Conservation (phyloP, 257 asterid genomes). For the Solanum etuberosum region DNA sequence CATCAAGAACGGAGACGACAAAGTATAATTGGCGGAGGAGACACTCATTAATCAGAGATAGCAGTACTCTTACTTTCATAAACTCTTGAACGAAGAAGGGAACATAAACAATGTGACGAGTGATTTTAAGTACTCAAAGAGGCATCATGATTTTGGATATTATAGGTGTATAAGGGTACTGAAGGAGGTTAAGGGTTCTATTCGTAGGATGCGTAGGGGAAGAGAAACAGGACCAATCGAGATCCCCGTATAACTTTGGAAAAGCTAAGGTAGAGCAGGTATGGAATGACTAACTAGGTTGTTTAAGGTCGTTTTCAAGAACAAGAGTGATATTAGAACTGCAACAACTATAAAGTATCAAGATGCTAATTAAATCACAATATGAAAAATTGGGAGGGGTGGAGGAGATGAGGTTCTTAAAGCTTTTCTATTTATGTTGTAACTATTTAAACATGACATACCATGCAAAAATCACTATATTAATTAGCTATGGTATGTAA, state of each 20-base stretch:
- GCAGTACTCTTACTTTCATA: neutral
- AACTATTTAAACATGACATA: neutral
- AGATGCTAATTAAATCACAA: neutral
- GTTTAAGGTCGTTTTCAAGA: neutral
- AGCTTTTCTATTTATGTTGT: neutral
- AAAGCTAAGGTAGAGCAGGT: neutral
- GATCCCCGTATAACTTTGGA: neutral
- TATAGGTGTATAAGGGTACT: neutral
- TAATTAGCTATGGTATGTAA: neutral
- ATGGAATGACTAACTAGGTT: neutral
- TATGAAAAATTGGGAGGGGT: neutral
- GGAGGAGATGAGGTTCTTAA: neutral
- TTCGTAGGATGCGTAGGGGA: neutral
- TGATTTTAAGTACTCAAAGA: neutral
- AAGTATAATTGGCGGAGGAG: neutral
- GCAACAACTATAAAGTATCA: neutral
- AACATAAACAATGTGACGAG: neutral
- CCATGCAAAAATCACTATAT: neutral
- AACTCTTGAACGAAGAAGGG: neutral
- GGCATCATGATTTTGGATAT: neutral
- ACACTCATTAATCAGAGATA: neutral
- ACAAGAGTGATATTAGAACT: neutral
- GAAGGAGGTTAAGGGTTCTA: neutral
- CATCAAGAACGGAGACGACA: too few species aligned
- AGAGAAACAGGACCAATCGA: neutral